These are phyloP conservation scores for Nigrospora osmanthi DNA, from an alignment of 2,329 filamentous ascomycete genomes.

Conservation along the genomic window DNA sequence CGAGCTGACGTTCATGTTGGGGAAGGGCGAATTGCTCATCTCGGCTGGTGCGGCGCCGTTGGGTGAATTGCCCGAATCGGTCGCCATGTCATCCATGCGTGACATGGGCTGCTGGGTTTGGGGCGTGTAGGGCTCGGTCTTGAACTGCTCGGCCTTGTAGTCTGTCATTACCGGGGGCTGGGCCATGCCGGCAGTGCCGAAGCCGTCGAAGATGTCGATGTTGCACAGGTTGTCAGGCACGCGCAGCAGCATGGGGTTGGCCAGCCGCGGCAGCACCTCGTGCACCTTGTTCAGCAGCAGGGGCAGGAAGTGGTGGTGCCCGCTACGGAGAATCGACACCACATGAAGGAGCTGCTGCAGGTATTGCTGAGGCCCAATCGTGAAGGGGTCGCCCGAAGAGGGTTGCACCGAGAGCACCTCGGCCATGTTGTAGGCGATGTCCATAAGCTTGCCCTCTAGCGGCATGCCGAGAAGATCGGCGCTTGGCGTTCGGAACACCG, in stretches of 20 bases:
- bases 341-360: conserved; percentile 62
- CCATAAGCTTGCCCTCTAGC: conserved; percentile 74
- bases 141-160: conserved; percentile 31
- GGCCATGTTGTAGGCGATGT: conserved; percentile 64
- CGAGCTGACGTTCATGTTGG: conserved; percentile 30
- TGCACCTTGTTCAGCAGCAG: conserved; percentile 69
- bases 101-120: conserved; percentile 21
- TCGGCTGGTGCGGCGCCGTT: conserved; percentile 26
- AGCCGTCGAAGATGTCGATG: conserved; percentile 60
- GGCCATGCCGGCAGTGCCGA: conserved; percentile 54
- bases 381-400: conserved; percentile 52
- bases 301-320: conserved; percentile 69
- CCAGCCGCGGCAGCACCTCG: conserved; percentile 58
- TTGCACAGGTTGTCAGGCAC: conserved; percentile 44
- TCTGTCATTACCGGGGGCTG: conserved; percentile 41
- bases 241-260: conserved; percentile 52
- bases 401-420: conserved; percentile 65
- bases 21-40: conserved; percentile 38
- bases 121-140: conserved; percentile 21
- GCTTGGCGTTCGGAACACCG: conserved; percentile 62
- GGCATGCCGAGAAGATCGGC: conserved; percentile 71
- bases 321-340: conserved; percentile 63
- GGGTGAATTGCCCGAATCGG: conserved; percentile 27
- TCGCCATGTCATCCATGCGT: conserved; percentile 29
- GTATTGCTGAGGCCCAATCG: conserved; percentile 62